Conservation (phyloP, 352 stramenopile species). For the Globisporangium barbulae region DNA sequence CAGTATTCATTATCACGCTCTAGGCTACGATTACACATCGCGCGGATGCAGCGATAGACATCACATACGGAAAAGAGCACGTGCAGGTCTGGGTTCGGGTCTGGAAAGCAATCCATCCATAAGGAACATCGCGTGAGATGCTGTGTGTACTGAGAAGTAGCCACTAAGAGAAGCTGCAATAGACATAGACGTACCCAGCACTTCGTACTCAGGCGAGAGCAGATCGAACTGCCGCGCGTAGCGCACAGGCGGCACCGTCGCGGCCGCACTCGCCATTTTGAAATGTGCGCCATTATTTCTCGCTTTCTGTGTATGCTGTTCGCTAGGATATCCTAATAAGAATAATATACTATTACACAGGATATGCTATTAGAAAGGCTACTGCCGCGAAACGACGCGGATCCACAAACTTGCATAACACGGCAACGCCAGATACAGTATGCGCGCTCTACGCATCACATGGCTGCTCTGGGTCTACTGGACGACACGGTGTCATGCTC, state of each 20-base stretch:
- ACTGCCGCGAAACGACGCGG: not conserved
- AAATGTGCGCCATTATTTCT: not conserved
- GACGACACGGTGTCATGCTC: not conserved
- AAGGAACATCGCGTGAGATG: not conserved
- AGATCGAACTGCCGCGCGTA: constrained; percentile 34
- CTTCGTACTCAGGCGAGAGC: constrained; percentile 65
- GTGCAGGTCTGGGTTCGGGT: constrained; percentile 81
- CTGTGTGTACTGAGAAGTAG: too few relatives aligned
- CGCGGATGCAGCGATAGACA: not conserved
- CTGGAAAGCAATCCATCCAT: constrained; percentile 25
- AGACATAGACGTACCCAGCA: constrained; percentile 32
- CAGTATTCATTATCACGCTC: not conserved
- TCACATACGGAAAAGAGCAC: constrained; percentile 57
- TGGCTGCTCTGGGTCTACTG: not conserved
- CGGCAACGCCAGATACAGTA: not conserved
- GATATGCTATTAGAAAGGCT: not conserved
- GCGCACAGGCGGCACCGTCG: not conserved
- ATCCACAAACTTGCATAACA: not conserved
- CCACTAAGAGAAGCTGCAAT: not conserved
- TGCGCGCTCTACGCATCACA: not conserved
- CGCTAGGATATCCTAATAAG: not conserved
- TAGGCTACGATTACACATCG: too few relatives aligned
- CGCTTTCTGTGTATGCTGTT: not conserved
- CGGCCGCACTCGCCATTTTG: not conserved
- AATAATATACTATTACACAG: not conserved